phyloP scores from a whole-genome alignment of 148 eudicot species.

The Heliamphora exappendiculata region DNA sequence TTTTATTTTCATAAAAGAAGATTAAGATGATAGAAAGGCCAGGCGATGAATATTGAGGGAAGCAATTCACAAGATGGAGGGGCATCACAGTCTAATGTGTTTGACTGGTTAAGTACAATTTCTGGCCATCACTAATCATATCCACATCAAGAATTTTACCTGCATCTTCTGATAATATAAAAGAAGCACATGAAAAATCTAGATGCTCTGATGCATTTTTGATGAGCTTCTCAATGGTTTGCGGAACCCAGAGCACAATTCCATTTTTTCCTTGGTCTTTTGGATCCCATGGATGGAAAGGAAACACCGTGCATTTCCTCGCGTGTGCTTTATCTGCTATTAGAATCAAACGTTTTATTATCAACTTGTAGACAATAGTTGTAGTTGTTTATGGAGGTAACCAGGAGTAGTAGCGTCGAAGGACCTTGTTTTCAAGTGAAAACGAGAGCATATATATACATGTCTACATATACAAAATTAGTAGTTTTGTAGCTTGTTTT shows the following conservation, averaged over 20 bases:
- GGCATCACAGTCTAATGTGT: conserved; percentile 17
- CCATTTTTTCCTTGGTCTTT: conserved; percentile 38
- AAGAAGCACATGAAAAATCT: conserved; percentile 24
- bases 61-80: too few species aligned
- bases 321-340: conserved; percentile 28
- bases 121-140: conserved; percentile 69
- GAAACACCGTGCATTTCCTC: conserved; percentile 61
- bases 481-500: too few species aligned
- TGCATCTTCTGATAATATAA: conserved; percentile 66
- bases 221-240: conserved; percentile 54
- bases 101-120: conserved; percentile 52
- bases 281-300: conserved; percentile 50
- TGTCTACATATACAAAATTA: too few species aligned
- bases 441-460: too few species aligned
- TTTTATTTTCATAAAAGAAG: neutral
- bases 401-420: neutral
- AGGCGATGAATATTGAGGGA: too few species aligned
- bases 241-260: conserved; percentile 68
- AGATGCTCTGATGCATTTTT: conserved; percentile 45
- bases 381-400: too few species aligned
- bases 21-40: neutral
- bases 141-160: conserved; percentile 67
- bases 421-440: too few species aligned
- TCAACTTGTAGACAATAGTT: neutral
- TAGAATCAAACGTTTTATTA: neutral